Base-by-base conservation (phyloP, 2,329 filamentous ascomycete genomes). In the Rasamsonia emersonii region DNA sequence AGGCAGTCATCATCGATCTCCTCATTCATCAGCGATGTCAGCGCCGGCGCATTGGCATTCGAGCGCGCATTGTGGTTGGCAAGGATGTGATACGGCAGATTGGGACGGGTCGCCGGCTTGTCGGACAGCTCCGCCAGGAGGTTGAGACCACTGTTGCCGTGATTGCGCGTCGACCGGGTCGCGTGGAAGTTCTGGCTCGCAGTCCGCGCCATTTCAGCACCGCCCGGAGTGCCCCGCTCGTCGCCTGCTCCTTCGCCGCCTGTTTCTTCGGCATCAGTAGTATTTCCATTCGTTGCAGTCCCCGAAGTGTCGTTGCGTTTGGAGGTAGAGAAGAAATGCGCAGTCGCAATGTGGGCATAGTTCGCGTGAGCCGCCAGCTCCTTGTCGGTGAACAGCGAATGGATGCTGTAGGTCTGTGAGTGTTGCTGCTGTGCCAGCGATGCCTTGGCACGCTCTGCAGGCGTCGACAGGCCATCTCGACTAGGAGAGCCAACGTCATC, bases 351-450 rank as follows among this genome's bases (percentile, higher is more conserved):
- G 30, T 75, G 71, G 3, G 76, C 76, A 27, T 70, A 67, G 44
- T 77, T 76, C 38, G 73, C 75, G 34, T 75, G 71, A 51, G 74
- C 62, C 31, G 68, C 69, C 32, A 80, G 66, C 52, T 80, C 76
- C 58, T 79, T 79, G 39, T 80, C 75, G 3, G 74, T 79, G 49
- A 80, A 80, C 10, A 80, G 62, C n/a, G 70, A 67, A 35, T 78
- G 68, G 35, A 80, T 67, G 5, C 72, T 76, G 54, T 77, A 78
- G 4, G 68, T 62, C 2, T 73, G 64, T 5, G 73, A 69, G 40
- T 72, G 68, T 43, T 73, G 71, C 41, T 79, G 73, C 27, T 68
- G 61, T 29, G 70, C 66, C 28, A 69, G 51, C 43, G 66, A 65
- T 8, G 65, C 60, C 49, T 71, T 71, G 32, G 66, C 65, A 42